Base-by-base conservation (phyloP, 73 alveolate species). In the Stentor coeruleus region DNA sequence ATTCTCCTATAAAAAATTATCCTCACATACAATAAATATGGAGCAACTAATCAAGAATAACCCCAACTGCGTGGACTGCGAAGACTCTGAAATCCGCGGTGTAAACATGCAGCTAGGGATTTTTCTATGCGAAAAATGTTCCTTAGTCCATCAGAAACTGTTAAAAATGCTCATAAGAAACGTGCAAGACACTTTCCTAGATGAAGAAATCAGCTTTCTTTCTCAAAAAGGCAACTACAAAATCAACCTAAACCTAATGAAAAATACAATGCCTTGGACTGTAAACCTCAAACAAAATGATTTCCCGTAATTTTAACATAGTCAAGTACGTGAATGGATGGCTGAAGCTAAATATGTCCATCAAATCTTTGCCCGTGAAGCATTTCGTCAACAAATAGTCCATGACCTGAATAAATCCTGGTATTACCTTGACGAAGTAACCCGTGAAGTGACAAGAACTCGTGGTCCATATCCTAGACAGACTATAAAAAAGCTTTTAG, bases 281-380 rank as follows among this genome's bases (percentile, higher is more conserved):
- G 39, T 66, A 20, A 26, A 37, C 2, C 79, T 31, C n/a, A 66
- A 66, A 31, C 11, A 66, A 20, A 20, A 66, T 40, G 33, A 66
- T 66, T 26, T 26, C 33, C 40, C n/a, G 79, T 66, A 66, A 66
- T 26, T 66, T 66, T 66, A 14, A 66, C 14, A 20, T 33, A 66
- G 79, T 2, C 37, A 20, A 26, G 37, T 66, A 37, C n/a, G 79
- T 20, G 40, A 66, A 14, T 66, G 79, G 37, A 28, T 20, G 42
- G 39, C 33, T 66, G 79, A 66, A 66, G 79, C 79, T 2, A 66
- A 66, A 40, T 66, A 66, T 66, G 37, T 26, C 20, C n/a, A 66
- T 14, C 40, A 20, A 33, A 20, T 26, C 0, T 66, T 20, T 20
- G 36, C 79, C n/a, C n/a, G 79, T 1, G 79, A 66, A 66, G 37